Percentiles rank a stretch among this genome's conserved stretches.
These are phyloP conservation scores for Mortierella hygrophila DNA, from an alignment of 192 early-diverging fungal species.

Conservation along the genomic window DNA sequence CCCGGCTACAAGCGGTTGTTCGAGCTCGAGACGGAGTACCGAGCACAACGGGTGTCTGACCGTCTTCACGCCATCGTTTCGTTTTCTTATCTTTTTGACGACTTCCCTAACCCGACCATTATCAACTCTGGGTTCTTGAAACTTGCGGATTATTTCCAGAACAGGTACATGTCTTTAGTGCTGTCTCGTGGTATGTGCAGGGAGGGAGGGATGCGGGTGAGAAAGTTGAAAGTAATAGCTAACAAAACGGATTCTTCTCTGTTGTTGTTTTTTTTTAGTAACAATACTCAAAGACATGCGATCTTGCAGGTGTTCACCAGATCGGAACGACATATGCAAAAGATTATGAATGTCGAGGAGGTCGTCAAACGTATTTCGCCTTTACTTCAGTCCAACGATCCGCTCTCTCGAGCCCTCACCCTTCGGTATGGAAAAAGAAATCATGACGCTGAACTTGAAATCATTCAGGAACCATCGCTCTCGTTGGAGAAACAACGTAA, in stretches of 20 bases:
- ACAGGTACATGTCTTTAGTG: conserved; percentile 32
- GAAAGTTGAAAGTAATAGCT: not conserved
- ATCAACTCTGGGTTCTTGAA: conserved; percentile 64
- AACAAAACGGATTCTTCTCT: too few species aligned
- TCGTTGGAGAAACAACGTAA: not conserved
- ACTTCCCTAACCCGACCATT: conserved; percentile 60
- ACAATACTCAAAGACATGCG: conserved; percentile 58
- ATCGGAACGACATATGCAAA: conserved; percentile 60
- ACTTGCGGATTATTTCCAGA: conserved; percentile 62
- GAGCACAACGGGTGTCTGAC: conserved; percentile 37
- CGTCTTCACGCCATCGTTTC: conserved; percentile 59
- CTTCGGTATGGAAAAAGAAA: conserved; percentile 48
- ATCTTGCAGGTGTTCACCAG: conserved; percentile 62
- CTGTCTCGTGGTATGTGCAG: not conserved
- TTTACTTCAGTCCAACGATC: conserved; percentile 59
- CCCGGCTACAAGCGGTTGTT: conserved; percentile 44
- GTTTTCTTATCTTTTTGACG: conserved; percentile 60
- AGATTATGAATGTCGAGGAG: conserved; percentile 61
- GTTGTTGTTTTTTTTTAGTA: conserved; percentile 35
- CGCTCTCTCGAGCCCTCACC: conserved; percentile 60
- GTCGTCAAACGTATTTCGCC: conserved; percentile 58
- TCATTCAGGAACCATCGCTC: not conserved
- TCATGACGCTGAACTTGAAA: too few species aligned
- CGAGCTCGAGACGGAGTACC: conserved; percentile 46
- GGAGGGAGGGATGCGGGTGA: not conserved